Evolutionary conservation across 2,329 filamentous ascomycete genomes (phyloP).

Genomic region (Neocucurbitaria cava): DNA sequence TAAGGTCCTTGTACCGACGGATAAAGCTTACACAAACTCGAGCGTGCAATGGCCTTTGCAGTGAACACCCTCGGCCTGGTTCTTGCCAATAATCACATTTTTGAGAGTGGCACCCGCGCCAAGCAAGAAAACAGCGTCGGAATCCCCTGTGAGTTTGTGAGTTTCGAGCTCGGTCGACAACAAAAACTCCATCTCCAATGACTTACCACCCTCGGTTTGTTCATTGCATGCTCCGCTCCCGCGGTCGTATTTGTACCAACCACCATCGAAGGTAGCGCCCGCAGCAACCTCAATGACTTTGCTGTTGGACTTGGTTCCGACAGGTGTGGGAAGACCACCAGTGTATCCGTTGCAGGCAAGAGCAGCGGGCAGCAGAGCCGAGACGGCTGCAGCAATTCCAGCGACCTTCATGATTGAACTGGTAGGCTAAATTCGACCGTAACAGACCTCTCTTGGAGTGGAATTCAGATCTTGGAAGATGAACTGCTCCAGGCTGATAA

Average conservation of each 20-base stretch:
- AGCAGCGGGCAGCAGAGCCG: slow-evolving; percentile 26
- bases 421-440: not conserved
- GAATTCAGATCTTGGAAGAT: not conserved
- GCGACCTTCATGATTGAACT: slow-evolving; percentile 24
- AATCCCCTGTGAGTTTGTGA: slow-evolving; percentile 27
- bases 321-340: slow-evolving; percentile 31
- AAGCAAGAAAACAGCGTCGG: slow-evolving; percentile 60
- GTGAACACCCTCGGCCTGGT: slow-evolving; percentile 61
- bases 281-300: slow-evolving; percentile 33
- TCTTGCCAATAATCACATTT: slow-evolving; percentile 61
- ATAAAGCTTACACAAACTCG: slow-evolving; percentile 26
- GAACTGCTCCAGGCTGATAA: slow-evolving; percentile 9
- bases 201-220: slow-evolving; percentile 27
- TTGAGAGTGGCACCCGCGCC: slow-evolving; percentile 57
- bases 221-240: slow-evolving; percentile 32
- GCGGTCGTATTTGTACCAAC: slow-evolving; percentile 36
- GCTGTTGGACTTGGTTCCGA: slow-evolving; percentile 35
- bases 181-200: not conserved
- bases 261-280: slow-evolving; percentile 30
- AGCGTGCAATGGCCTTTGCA: slow-evolving; percentile 57
- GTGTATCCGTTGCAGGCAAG: slow-evolving; percentile 36
- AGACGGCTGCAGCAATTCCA: slow-evolving; percentile 16
- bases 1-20: no score
- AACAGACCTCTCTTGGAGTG: not conserved
- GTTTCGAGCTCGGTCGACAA: not conserved